These are phyloP conservation scores for Begonia peltatifolia DNA, from an alignment of 306 rosid species.

Conservation along the genomic window DNA sequence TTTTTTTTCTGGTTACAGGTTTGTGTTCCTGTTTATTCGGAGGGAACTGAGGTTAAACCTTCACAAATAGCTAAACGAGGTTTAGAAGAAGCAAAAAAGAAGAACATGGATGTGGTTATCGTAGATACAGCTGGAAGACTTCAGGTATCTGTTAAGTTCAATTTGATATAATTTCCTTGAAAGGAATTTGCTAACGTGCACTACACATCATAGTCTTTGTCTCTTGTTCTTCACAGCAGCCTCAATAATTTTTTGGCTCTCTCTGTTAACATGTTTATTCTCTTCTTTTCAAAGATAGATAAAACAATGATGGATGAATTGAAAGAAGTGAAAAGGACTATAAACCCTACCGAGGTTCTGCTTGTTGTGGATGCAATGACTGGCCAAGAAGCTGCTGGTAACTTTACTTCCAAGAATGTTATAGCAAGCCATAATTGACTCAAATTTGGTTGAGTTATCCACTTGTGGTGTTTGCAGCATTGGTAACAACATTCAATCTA, in stretches of 20 bases:
- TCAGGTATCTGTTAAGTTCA: constrained; percentile 46
- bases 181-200: too few species aligned
- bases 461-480: constrained; percentile 39
- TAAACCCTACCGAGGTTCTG: constrained; percentile 86
- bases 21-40: constrained; percentile 79
- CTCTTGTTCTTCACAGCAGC: too few species aligned
- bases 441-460: constrained; percentile 6
- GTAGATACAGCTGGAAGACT: constrained; percentile 99
- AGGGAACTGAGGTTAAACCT: constrained; percentile 83
- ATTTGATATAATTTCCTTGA: not conserved
- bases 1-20: constrained; percentile 57
- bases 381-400: constrained; percentile 99
- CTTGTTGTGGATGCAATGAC: constrained; percentile 99
- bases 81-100: constrained; percentile 82
- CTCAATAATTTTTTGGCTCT: too few species aligned
- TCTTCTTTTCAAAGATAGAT: constrained; percentile 49
- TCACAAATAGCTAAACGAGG: constrained; percentile 82
- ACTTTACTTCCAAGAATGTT: constrained; percentile 5
- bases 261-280: not conserved
- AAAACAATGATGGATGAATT: constrained; percentile 92
- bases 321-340: constrained; percentile 65
- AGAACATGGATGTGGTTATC: constrained; percentile 75
- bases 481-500: constrained; percentile 84
- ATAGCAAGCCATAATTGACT: not conserved
- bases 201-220: too few species aligned